Conservation (phyloP, 805 yeast genomes). For the Starmerella bombi region DNA sequence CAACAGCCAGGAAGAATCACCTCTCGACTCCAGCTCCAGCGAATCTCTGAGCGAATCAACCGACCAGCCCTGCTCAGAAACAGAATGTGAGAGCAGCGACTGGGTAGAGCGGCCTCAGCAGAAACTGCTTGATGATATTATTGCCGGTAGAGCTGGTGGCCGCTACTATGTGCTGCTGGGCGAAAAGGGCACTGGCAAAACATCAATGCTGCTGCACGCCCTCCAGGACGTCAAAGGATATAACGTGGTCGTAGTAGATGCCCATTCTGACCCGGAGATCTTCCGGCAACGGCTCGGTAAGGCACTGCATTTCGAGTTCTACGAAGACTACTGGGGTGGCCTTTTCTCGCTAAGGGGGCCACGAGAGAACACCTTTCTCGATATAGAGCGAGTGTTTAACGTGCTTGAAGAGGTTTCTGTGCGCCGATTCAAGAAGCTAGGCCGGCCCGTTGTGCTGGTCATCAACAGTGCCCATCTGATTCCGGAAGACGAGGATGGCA, state of each 20-base stretch:
- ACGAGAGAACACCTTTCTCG: conserved; percentile 65
- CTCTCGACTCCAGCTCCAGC: not conserved
- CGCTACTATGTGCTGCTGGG: conserved; percentile 63
- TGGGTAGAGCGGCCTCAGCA: conserved; percentile 71
- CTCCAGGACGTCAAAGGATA: conserved; percentile 49
- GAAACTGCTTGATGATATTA: conserved; percentile 45
- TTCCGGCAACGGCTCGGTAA: conserved; percentile 63
- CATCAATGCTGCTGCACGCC: conserved; percentile 59
- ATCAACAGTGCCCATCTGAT: conserved; percentile 67
- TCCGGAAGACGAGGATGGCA: conserved; percentile 62
- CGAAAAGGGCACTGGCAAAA: conserved; percentile 79
- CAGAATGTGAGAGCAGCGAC: conserved; percentile 17
- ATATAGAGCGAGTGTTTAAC: conserved; percentile 69
- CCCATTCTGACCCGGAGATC: conserved; percentile 76
- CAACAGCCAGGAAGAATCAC: conserved; percentile 6
- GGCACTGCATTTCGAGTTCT: conserved; percentile 58
- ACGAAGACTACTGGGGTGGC: conserved; percentile 74
- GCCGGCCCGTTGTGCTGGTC: conserved; percentile 50
- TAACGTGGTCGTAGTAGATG: conserved; percentile 61
- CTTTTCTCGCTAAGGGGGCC: conserved; percentile 73
- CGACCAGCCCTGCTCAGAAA: conserved; percentile 16
- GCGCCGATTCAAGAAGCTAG: conserved; percentile 26
- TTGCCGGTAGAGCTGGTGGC: conserved; percentile 51
- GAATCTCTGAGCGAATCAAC: conserved; percentile 7
- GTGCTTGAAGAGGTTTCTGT: conserved; percentile 64